Conservation (phyloP, 305 asterid genomes). For the Salvia sclarea region DNA sequence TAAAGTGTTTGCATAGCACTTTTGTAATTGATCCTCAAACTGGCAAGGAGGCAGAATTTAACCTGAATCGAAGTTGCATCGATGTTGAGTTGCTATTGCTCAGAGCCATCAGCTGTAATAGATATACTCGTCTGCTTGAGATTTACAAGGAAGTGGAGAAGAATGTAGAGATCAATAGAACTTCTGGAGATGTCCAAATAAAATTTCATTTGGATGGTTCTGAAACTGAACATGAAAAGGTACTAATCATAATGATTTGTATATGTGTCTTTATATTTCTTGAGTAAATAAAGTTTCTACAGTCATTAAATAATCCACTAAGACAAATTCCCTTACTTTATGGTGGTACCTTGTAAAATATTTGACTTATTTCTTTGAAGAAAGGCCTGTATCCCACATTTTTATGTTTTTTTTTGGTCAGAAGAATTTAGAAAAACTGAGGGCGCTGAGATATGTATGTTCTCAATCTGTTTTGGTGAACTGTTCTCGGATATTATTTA, state of each 20-base stretch:
- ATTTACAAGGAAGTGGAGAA: constrained; percentile 81
- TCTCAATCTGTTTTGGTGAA: constrained; percentile 5
- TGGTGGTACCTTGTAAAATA: background rate
- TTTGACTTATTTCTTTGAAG: background rate
- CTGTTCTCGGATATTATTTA: background rate
- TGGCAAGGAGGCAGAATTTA: constrained; percentile 84
- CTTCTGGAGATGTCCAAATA: constrained; percentile 80
- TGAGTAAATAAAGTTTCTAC: constrained; percentile 7
- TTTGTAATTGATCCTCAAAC: constrained; percentile 89
- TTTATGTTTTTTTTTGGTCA: background rate
- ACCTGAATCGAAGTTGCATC: constrained; percentile 72
- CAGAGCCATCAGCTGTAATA: constrained; percentile 81
- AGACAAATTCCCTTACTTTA: background rate
- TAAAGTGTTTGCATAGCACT: constrained; percentile 86
- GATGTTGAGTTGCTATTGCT: constrained; percentile 89
- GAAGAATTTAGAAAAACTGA: no score
- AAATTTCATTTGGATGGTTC: constrained; percentile 53
- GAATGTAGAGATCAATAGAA: constrained; percentile 67
- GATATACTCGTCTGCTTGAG: constrained; percentile 92
- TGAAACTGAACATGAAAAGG: constrained; percentile 55
- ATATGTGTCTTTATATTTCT: constrained; percentile 18
- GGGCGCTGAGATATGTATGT: background rate
- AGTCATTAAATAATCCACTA: background rate
- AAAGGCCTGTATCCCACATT: background rate
- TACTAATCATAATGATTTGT: constrained; percentile 28